Base-by-base conservation (phyloP, 1,284 basidiomycete species). In the Exobasidium cylindrosporum region DNA sequence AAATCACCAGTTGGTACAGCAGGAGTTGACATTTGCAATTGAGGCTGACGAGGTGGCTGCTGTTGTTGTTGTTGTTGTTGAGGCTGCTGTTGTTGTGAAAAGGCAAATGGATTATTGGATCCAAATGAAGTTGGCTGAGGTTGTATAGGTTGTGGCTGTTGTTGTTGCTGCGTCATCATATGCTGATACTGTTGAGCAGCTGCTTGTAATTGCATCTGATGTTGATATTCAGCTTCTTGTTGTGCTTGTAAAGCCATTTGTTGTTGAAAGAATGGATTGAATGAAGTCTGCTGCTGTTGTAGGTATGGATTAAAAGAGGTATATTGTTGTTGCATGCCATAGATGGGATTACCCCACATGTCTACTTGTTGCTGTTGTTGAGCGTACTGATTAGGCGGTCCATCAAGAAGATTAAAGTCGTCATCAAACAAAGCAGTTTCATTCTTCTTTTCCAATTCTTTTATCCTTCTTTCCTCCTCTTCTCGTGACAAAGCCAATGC, bases 71-170 rank as follows among this genome's bases (percentile, higher is more conserved):
- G 70, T 52, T 60, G 72, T 44, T 65, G 69, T 57, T 73, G 71
- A 40, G 62, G 65, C 28, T 55, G 47, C 35, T 56, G 57, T 28
- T 64, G 56, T 44, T 65, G 63, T 26, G 55, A 35, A 73, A 68
- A 62, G 0, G 89, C 89, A 76, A 96, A 97, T 0, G 94, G 94
- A 80, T 97, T 97, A 84, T 97, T 97, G 47, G 91, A 91, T 14
- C 92, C 92, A 69, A 85, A 85, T 3, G 83, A 83, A 1, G 86
- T 87, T 23, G 82, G 83, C 67, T 87, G 86, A 4, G 85, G 82
- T 62, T 83, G 74, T 1, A 79, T 52, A 17, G 68, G 60, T 62
- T 70, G 68, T 47, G 67, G 70, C 17, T 14, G 43, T 28, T 24
- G n/a, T 65, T 61, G 63, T 54, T 69, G 70, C 58, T 82, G 81